These are phyloP conservation scores for Mucor plumbeus DNA, from an alignment of 371 early-diverging fungal genomes.

Conservation along the genomic window DNA sequence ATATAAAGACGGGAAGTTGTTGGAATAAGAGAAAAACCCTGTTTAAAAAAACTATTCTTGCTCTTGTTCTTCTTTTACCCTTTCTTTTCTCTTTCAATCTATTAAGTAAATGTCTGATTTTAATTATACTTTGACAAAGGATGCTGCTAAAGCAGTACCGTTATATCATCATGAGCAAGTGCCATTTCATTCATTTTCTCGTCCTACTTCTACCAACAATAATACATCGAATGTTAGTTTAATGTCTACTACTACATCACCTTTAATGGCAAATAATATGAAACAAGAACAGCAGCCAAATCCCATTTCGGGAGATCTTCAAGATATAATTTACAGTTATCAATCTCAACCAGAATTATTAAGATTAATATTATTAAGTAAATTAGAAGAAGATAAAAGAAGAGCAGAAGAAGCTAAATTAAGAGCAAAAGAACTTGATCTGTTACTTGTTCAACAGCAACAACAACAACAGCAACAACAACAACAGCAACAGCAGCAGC, in stretches of 20 bases:
- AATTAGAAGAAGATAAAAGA: conserved; percentile 70
- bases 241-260: conserved; percentile 3
- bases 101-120: conserved; percentile 23
- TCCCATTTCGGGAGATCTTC: conserved; percentile 48
- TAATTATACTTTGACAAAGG: conserved; percentile 27
- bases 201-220: conserved; percentile 17
- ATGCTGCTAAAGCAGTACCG: conserved; percentile 35
- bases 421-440: conserved; percentile 50
- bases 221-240: conserved; percentile 13
- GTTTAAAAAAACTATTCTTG: conserved; percentile 12
- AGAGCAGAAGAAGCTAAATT: conserved; percentile 57
- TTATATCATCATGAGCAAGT: conserved; percentile 52
- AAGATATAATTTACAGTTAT: conserved; percentile 61
- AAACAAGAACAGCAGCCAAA: conserved; percentile 24
- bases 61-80: conserved; percentile 9
- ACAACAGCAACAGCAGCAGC: conserved; percentile 11
- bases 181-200: conserved; percentile 37
- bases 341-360: conserved; percentile 66
- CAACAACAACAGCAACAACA: conserved; percentile 23
- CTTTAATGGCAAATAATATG: conserved; percentile 9
- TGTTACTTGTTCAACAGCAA: conserved; percentile 45
- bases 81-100: conserved; percentile 11
- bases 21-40: conserved; percentile 23
- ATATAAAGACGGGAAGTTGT: conserved; percentile 25
- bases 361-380: conserved; percentile 63